Conservation (phyloP, 805 yeast genomes). For the Kuraishia capsulata region DNA sequence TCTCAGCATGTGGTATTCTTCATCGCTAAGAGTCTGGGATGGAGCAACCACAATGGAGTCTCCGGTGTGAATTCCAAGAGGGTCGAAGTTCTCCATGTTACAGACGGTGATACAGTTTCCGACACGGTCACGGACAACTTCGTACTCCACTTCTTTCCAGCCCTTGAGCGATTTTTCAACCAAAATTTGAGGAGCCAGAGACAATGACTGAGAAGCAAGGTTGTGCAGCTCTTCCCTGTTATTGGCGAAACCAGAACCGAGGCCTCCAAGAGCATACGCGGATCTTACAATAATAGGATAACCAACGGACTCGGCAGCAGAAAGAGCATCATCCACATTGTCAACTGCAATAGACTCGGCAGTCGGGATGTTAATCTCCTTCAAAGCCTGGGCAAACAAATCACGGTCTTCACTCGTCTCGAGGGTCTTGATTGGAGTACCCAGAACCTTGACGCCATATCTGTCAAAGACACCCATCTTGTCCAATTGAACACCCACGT, state of each 20-base stretch:
- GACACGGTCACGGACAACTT: constrained; percentile 93
- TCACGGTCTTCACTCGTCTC: constrained; percentile 98
- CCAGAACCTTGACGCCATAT: constrained; percentile 88
- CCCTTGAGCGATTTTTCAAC: constrained; percentile 97
- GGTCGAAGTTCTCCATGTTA: constrained; percentile 98
- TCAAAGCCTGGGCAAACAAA: constrained; percentile 87
- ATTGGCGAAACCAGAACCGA: constrained; percentile 94
- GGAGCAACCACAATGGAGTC: constrained; percentile 99
- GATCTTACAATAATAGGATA: constrained; percentile 97
- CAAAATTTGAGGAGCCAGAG: constrained; percentile 88
- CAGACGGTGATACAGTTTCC: constrained; percentile 98
- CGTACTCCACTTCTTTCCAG: constrained; percentile 98
- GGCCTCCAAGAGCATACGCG: constrained; percentile 94
- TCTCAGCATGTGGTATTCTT: constrained; percentile 96
- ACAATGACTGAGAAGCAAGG: constrained; percentile 81
- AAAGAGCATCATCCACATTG: constrained; percentile 83
- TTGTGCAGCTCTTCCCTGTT: constrained; percentile 76
- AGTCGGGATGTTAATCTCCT: constrained; percentile 91
- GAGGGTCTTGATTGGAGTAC: constrained; percentile 94
- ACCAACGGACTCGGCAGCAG: constrained; percentile 83
- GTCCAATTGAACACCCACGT: constrained; percentile 91
- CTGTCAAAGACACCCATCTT: constrained; percentile 91
- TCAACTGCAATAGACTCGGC: constrained; percentile 96
- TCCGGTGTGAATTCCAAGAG: constrained; percentile 97
- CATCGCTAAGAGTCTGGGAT: constrained; percentile 93